These are phyloP conservation scores for Nothophoma quercina DNA, from an alignment of 2,329 filamentous ascomycete species.

Conservation along the genomic window DNA sequence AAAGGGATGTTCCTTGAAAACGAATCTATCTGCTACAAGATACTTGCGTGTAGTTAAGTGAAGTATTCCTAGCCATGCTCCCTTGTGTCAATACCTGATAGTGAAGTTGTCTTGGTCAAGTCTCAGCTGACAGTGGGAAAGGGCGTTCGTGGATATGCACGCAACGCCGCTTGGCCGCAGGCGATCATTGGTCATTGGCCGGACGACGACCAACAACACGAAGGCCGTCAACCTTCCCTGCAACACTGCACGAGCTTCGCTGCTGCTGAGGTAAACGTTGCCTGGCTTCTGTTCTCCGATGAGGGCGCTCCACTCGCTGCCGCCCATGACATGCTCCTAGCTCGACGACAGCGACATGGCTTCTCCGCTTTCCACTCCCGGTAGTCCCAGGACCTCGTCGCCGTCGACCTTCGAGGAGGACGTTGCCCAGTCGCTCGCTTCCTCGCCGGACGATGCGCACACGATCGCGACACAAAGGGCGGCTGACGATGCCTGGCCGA, in stretches of 20 bases:
- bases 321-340: constrained; percentile 34
- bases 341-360: constrained; percentile 40
- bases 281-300: constrained; percentile 32
- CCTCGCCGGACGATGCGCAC: constrained; percentile 34
- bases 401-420: constrained; percentile 39
- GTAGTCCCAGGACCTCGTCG: constrained; percentile 38
- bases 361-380: constrained; percentile 40
- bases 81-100: background rate
- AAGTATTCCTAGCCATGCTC: background rate
- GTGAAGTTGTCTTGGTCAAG: background rate
- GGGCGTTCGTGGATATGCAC: constrained; percentile 9
- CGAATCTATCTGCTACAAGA: background rate
- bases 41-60: background rate
- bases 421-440: constrained; percentile 25
- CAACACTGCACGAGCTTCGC: constrained; percentile 28
- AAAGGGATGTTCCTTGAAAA: background rate
- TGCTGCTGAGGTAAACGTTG: constrained; percentile 30
- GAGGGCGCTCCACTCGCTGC: constrained; percentile 37
- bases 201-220: constrained; percentile 7
- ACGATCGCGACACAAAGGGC: constrained; percentile 20
- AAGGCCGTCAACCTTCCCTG: constrained; percentile 2
- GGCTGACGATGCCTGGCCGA: constrained; percentile 22
- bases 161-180: constrained; percentile 10
- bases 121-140: constrained; percentile 5
- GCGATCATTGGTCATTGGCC: constrained; percentile 5